Conservation (phyloP, 257 asterid genomes). For the Buddleja alternifolia region DNA sequence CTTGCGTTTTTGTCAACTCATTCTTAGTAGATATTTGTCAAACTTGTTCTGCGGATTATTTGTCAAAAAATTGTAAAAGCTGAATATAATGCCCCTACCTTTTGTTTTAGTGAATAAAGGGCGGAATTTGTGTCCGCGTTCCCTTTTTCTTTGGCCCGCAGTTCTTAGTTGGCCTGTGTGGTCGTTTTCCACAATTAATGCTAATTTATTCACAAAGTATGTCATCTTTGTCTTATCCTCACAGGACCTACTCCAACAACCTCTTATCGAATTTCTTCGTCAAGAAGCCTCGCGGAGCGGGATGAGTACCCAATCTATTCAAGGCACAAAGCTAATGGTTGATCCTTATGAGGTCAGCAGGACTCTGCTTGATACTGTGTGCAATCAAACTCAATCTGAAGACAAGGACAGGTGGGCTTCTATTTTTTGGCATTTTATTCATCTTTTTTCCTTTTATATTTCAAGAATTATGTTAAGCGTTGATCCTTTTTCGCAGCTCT, state of each 20-base stretch:
- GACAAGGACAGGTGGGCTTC: conserved; percentile 53
- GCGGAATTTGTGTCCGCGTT: neutral
- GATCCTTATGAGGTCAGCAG: conserved; percentile 57
- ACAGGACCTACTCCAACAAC: conserved; percentile 83
- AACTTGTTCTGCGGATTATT: neutral
- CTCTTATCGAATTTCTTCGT: conserved; percentile 63
- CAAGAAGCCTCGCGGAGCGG: conserved; percentile 54
- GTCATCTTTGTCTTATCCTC: conserved; percentile 12
- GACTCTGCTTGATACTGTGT: conserved; percentile 49
- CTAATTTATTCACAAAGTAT: conserved; percentile 13
- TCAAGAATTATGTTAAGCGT: conserved; percentile 4
- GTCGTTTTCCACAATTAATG: conserved; percentile 9
- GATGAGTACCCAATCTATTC: conserved; percentile 33
- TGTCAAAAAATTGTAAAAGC: neutral
- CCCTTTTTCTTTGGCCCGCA: neutral
- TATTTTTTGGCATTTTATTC: neutral
- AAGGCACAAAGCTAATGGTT: conserved; percentile 37
- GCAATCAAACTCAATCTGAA: conserved; percentile 48
- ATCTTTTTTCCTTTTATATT: neutral
- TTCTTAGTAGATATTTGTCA: conserved; percentile 12
- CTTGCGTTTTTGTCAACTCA: neutral
- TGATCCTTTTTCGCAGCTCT: conserved; percentile 45
- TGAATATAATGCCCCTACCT: neutral
- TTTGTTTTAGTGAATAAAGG: neutral
- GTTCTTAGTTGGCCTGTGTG: conserved; percentile 5